Evolutionary conservation across 495 filamentous ascomycete species (phyloP).

Genomic region (Neurospora sp.): DNA sequence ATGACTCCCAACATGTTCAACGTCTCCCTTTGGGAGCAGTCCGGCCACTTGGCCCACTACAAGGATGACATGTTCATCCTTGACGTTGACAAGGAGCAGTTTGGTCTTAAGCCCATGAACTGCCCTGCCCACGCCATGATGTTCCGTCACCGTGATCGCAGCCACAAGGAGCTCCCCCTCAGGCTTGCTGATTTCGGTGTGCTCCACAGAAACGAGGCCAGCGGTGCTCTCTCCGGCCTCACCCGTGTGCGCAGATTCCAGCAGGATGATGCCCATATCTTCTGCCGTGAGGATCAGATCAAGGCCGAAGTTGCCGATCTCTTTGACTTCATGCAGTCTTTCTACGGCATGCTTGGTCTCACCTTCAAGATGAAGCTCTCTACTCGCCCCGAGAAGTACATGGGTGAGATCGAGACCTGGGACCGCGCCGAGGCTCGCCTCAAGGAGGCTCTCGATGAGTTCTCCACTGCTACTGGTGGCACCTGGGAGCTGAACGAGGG

Average conservation of each 20-base stretch:
- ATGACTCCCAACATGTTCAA: slow-evolving; percentile 96
- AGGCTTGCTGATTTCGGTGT: slow-evolving; percentile 92
- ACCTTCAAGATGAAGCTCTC: slow-evolving; percentile 95
- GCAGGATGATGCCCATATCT: slow-evolving; percentile 94
- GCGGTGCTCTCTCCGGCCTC: slow-evolving; percentile 79
- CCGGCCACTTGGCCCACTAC: slow-evolving; percentile 93
- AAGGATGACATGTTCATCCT: slow-evolving; percentile 94
- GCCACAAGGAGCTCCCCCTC: slow-evolving; percentile 85
- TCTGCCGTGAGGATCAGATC: slow-evolving; percentile 45
- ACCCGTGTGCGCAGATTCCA: slow-evolving; percentile 88
- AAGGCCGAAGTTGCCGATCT: slow-evolving; percentile 71
- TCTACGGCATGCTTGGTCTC: slow-evolving; percentile 88
- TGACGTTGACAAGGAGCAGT: slow-evolving; percentile 80
- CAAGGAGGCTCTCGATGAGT: slow-evolving; percentile 65
- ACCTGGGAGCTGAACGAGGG: slow-evolving; percentile 85
- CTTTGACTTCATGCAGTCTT: slow-evolving; percentile 74
- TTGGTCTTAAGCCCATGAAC: slow-evolving; percentile 94
- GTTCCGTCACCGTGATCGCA: slow-evolving; percentile 41
- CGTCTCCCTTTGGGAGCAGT: slow-evolving; percentile 78
- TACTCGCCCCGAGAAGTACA: slow-evolving; percentile 84
- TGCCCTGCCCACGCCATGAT: slow-evolving; percentile 52
- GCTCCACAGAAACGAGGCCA: slow-evolving; percentile 89
- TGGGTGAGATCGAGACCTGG: slow-evolving; percentile 84
- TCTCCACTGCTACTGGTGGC: slow-evolving; percentile 48
- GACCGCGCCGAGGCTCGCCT: slow-evolving; percentile 73